Conservation (phyloP, 108 stramenopile species). For the Epithemia pelagica region DNA sequence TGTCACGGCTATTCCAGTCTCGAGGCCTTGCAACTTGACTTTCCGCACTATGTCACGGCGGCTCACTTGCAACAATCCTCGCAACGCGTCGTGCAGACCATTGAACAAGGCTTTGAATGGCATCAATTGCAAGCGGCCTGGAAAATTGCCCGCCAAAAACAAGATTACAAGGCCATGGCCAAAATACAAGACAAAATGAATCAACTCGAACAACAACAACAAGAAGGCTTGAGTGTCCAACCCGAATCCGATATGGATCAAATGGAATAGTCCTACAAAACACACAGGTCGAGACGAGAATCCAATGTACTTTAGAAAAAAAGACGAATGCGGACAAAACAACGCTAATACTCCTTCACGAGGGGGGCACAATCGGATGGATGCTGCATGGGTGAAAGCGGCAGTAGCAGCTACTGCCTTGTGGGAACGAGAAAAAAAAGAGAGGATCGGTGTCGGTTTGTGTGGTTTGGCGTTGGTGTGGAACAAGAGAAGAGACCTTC, state of each 20-base stretch:
- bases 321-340: no score
- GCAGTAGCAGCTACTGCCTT: no score
- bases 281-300: no score
- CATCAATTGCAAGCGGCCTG: constrained; percentile 40
- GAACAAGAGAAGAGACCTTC: no score
- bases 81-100: constrained; percentile 22
- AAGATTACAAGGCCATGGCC: constrained; percentile 26
- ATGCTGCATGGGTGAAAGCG: no score
- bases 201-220: background rate
- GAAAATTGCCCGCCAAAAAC: constrained; percentile 30
- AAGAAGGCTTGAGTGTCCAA: constrained; percentile 19
- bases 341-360: no score
- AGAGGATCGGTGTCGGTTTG: no score
- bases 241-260: constrained; percentile 5
- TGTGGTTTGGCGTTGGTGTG: no score
- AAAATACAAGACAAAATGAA: constrained; percentile 27
- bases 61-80: constrained; percentile 21
- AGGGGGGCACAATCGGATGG: no score
- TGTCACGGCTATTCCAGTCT: background rate
- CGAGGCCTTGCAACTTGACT: constrained; percentile 13
- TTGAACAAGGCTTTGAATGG: constrained; percentile 41
- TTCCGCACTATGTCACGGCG: constrained; percentile 30
- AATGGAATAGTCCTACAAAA: no score
- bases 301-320: no score
- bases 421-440: no score